A percentile compares a stretch with the other conserved stretches of the same genome.
Conservation (phyloP, 352 stramenopile species). For the Peronospora belbahrii region DNA sequence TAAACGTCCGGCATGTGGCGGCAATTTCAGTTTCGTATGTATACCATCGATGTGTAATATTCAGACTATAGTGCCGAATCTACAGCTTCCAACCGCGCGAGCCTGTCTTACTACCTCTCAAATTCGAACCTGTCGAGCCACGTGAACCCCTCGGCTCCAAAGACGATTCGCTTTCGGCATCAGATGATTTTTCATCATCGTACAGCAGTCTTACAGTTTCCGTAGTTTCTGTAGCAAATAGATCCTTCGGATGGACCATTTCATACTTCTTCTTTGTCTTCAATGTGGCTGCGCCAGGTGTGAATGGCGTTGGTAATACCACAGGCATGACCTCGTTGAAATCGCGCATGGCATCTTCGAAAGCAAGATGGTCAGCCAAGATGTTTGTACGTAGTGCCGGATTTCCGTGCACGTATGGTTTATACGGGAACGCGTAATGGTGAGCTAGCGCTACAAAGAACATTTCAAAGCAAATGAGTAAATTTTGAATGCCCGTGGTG, state of each 20-base stretch:
- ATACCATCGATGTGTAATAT: constrained; percentile 23
- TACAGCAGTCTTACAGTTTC: constrained; percentile 46
- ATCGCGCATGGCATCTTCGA: constrained; percentile 91
- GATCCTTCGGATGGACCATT: constrained; percentile 29
- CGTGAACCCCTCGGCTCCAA: constrained; percentile 18
- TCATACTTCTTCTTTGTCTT: constrained; percentile 51
- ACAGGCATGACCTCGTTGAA: constrained; percentile 89
- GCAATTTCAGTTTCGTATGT: constrained; percentile 20
- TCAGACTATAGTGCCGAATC: constrained; percentile 3
- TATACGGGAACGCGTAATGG: constrained; percentile 92
- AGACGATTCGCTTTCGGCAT: constrained; percentile 19
- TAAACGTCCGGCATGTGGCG: constrained; percentile 3
- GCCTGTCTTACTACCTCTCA: constrained; percentile 3
- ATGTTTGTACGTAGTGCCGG: constrained; percentile 57
- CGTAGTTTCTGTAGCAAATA: constrained; percentile 37
- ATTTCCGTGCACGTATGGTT: constrained; percentile 61
- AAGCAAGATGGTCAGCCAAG: constrained; percentile 89
- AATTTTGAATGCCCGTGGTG: constrained; percentile 95
- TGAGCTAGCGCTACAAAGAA: constrained; percentile 94
- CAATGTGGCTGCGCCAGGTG: constrained; percentile 50
- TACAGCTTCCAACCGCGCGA: constrained; percentile 64
- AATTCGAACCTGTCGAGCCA: constrained; percentile 11
- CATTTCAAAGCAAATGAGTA: constrained; percentile 99
- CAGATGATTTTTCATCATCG: constrained; percentile 26
- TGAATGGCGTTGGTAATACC: constrained; percentile 73